Percentiles rank a stretch among this genome's conserved stretches.
Evolutionary conservation across 768 basidiomycete species (phyloP).

Genomic region (Fomitopsis serialis): DNA sequence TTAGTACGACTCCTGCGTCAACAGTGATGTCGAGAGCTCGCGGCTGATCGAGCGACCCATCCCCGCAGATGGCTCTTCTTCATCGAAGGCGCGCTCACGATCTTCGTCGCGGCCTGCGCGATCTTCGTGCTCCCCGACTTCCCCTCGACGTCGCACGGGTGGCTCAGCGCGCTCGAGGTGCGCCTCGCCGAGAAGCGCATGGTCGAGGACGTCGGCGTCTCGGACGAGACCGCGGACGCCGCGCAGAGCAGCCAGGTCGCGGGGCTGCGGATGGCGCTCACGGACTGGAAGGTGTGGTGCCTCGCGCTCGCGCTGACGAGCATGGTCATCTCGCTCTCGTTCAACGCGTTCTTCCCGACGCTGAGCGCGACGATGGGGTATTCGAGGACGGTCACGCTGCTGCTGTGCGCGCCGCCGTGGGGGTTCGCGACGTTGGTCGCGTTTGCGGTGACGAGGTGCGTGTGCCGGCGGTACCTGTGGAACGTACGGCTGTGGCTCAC

Average conservation of each 20-base stretch:
- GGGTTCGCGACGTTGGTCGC: constrained; percentile 53
- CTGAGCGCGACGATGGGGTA: constrained; percentile 69
- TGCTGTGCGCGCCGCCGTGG: constrained; percentile 80
- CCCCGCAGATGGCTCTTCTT: constrained; percentile 68
- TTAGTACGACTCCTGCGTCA: constrained; percentile 24
- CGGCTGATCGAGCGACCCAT: neutral
- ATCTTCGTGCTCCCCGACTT: constrained; percentile 73
- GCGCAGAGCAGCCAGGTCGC: constrained; percentile 21
- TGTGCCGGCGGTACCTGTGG: neutral
- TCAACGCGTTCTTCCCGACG: constrained; percentile 80
- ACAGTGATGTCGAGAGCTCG: neutral
- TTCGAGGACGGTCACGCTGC: constrained; percentile 54
- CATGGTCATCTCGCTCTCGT: constrained; percentile 60
- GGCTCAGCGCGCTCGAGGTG: constrained; percentile 55
- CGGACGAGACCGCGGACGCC: constrained; percentile 41
- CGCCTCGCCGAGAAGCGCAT: constrained; percentile 54
- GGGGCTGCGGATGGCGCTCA: constrained; percentile 55
- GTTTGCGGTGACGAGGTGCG: constrained; percentile 44
- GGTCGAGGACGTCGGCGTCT: constrained; percentile 56
- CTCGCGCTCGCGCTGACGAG: constrained; percentile 58
- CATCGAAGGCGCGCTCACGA: constrained; percentile 57
- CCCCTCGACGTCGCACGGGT: constrained; percentile 50
- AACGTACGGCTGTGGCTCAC: neutral
- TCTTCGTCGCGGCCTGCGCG: constrained; percentile 46
- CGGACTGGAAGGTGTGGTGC: constrained; percentile 85